Conservation (phyloP, 768 basidiomycete species). For the Lactarius psammicola region DNA sequence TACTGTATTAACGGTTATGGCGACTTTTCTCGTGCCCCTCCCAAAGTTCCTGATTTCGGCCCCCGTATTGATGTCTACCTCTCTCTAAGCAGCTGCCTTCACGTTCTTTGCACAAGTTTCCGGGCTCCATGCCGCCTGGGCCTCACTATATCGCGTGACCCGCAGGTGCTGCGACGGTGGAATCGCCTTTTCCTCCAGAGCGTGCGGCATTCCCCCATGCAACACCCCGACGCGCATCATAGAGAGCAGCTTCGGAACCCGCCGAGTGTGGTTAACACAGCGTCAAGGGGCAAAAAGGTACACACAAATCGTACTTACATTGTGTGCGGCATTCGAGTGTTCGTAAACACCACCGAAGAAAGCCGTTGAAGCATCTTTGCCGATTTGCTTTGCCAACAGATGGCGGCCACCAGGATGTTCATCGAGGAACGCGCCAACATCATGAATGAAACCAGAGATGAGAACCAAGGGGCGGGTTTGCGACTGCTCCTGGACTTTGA, state of each 20-base stretch:
- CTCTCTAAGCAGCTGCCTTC: constrained; percentile 23
- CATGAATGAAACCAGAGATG: constrained; percentile 92
- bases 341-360: constrained; percentile 92
- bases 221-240: constrained; percentile 60
- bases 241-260: constrained; percentile 43
- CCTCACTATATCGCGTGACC: constrained; percentile 39
- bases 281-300: not conserved
- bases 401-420: constrained; percentile 91
- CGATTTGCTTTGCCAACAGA: constrained; percentile 76
- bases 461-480: constrained; percentile 77
- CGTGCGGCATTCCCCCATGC: constrained; percentile 51
- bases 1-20: not conserved
- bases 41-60: not conserved
- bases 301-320: constrained; percentile 44
- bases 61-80: not conserved
- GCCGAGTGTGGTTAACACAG: constrained; percentile 6
- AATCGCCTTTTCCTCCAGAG: constrained; percentile 44
- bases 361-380: constrained; percentile 86
- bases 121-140: constrained; percentile 31
- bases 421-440: constrained; percentile 78
- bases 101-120: constrained; percentile 35
- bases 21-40: not conserved
- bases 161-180: constrained; percentile 49
- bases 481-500: constrained; percentile 70
- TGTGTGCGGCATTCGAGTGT: constrained; percentile 85